phyloP scores from a whole-genome alignment of 1,284 basidiomycete genomes.

The Singerocomus inundabilis region DNA sequence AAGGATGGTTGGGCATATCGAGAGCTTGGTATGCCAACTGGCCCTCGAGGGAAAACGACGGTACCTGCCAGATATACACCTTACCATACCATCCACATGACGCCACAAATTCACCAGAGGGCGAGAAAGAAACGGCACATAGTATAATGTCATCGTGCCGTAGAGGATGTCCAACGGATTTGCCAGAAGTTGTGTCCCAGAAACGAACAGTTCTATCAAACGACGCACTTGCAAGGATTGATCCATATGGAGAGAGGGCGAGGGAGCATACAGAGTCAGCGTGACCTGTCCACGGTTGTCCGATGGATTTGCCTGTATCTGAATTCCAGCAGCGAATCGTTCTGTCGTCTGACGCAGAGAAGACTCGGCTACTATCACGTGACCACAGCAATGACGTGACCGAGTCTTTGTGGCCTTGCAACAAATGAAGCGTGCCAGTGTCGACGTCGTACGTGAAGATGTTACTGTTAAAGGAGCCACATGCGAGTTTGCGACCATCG shows the following conservation, averaged over 20 bases:
- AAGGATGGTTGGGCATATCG: no score
- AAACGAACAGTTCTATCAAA: slow-evolving; percentile 7
- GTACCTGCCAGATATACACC: background rate
- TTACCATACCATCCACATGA: fast-evolving
- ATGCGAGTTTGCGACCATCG: slow-evolving; percentile 1
- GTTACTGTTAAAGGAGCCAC: background rate
- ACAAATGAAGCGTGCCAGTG: background rate
- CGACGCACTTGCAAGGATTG: slow-evolving; percentile 9
- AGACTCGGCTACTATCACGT: slow-evolving; percentile 3
- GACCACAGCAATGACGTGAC: slow-evolving; percentile 14
- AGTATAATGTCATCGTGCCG: fast-evolving
- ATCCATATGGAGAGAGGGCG: slow-evolving; percentile 14
- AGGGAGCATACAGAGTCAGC: background rate
- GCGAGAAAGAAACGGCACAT: background rate
- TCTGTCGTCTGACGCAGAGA: background rate
- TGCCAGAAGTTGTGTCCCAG: slow-evolving; percentile 9
- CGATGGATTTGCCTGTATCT: slow-evolving; percentile 1
- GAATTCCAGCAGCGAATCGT: slow-evolving; percentile 15
- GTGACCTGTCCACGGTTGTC: slow-evolving; percentile 11
- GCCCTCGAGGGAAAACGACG: no score
- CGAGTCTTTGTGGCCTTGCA: background rate
- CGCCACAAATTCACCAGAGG: slow-evolving; percentile 2
- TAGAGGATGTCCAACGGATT: background rate
- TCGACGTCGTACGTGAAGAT: slow-evolving; percentile 5
- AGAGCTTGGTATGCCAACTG: no score